These are phyloP conservation scores for Rhodotorula sp. DNA, from an alignment of 1,284 basidiomycete species.

Conservation along the genomic window DNA sequence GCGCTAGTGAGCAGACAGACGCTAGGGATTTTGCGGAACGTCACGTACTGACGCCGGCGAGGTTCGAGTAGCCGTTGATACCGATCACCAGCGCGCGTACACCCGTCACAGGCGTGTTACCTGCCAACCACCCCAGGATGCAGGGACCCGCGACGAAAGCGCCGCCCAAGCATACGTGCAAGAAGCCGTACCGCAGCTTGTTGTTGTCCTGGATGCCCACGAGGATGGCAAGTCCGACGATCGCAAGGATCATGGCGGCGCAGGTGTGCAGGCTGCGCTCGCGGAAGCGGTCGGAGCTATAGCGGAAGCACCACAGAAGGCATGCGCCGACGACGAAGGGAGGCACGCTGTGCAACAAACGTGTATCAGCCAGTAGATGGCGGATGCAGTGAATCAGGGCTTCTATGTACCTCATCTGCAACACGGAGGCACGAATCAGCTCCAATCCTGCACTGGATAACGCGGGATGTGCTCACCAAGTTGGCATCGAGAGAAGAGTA, in stretches of 20 bases:
- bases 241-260: slow-evolving; percentile 15
- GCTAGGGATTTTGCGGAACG: too few species aligned
- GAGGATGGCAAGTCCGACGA: slow-evolving; percentile 31
- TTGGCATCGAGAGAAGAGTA: slow-evolving; percentile 20
- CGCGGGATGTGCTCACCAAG: slow-evolving; percentile 18
- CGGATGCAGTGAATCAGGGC: background rate
- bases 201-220: slow-evolving; percentile 4
- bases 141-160: slow-evolving; percentile 12
- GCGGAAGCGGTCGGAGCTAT: slow-evolving; percentile 17
- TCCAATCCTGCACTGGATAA: background rate
- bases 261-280: slow-evolving; percentile 20
- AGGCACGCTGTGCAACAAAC: background rate
- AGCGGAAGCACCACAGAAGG: slow-evolving; percentile 8
- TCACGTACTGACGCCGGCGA: slow-evolving; percentile 27
- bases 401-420: background rate
- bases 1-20: background rate
- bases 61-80: slow-evolving; percentile 35
- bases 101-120: slow-evolving; percentile 36
- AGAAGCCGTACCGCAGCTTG: slow-evolving; percentile 32
- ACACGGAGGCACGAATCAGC: background rate
- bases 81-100: slow-evolving; percentile 36
- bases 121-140: slow-evolving; percentile 29
- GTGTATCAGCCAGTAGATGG: background rate
- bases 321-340: slow-evolving; percentile 17
- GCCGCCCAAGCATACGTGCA: slow-evolving; percentile 32